These are phyloP conservation scores for Cupressus sempervirens DNA, from an alignment of 75 land plant species.

Conservation along the genomic window DNA sequence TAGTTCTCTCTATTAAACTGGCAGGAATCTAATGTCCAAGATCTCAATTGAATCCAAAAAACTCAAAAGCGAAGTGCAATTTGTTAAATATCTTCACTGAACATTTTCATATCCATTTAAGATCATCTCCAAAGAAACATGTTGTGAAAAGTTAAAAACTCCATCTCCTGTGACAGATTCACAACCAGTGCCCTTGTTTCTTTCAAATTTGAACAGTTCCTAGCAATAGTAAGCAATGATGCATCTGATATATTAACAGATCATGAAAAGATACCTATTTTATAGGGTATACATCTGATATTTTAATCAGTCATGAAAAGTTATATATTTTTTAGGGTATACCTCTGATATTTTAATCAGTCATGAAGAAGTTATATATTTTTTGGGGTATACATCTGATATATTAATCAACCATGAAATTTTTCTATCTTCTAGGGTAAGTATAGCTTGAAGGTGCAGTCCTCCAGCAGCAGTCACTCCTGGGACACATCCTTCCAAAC, in stretches of 20 bases:
- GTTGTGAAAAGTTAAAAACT: constrained; percentile 7
- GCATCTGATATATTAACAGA: constrained; percentile 17
- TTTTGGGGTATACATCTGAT: constrained; percentile 18
- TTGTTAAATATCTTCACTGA: constrained; percentile 15
- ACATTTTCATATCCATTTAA: constrained; percentile 10
- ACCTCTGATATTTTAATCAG: too few species aligned
- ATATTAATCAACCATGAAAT: constrained; percentile 18
- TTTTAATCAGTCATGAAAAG: too few species aligned
- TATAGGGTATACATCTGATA: too few species aligned
- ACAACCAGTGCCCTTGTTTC: constrained; percentile 16
- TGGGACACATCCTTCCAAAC: constrained; percentile 15
- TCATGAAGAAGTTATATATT: too few species aligned
- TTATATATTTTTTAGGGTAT: too few species aligned
- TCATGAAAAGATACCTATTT: constrained; percentile 18
- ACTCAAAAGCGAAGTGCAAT: neutral
- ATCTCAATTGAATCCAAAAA: constrained; percentile 12
- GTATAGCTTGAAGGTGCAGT: neutral
- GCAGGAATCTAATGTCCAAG: constrained; percentile 13
- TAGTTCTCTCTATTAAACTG: neutral
- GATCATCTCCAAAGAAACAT: constrained; percentile 12
- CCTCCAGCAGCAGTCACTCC: constrained; percentile 17
- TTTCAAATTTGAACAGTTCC: constrained; percentile 11
- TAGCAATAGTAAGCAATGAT: constrained; percentile 13
- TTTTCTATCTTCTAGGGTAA: constrained; percentile 3
- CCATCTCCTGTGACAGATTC: constrained; percentile 21